These are phyloP conservation scores for Melocanna baccifera DNA, from an alignment of 176 grass and related monocot genomes.

Conservation along the genomic window DNA sequence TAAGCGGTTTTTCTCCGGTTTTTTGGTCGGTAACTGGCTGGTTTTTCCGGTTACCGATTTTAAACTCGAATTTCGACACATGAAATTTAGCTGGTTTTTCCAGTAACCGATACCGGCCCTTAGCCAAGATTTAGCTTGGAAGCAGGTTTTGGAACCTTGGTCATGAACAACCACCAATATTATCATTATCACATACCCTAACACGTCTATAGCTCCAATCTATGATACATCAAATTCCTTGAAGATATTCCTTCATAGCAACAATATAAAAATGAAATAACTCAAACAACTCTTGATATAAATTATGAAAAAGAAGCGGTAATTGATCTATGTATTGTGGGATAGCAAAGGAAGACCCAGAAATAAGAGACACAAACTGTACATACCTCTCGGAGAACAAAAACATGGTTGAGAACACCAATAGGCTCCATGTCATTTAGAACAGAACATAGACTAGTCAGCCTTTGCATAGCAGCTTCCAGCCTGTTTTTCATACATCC, in stretches of 20 bases:
- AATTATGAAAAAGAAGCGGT: neutral
- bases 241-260: neutral
- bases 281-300: neutral
- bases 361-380: constrained; percentile 15
- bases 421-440: constrained; percentile 99
- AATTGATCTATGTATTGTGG: neutral
- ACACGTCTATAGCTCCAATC: constrained; percentile 5
- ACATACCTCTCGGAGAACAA: constrained; percentile 90
- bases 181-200: constrained; percentile 7
- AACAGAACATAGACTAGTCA: constrained; percentile 97
- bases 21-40: no score
- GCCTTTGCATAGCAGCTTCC: constrained; percentile 94
- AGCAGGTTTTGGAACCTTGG: no score
- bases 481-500: constrained; percentile 68
- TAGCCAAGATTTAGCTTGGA: no score
- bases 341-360: neutral
- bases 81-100: no score
- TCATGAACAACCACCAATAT: neutral
- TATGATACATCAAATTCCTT: neutral
- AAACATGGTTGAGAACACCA: constrained; percentile 99
- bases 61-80: no score
- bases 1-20: no score
- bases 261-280: constrained; percentile 18
- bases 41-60: no score
- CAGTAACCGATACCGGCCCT: no score